A percentile compares a stretch with the other conserved stretches of the same genome.
phyloP scores from a whole-genome alignment of 306 rosid species.

The Casuarina cunninghamiana region DNA sequence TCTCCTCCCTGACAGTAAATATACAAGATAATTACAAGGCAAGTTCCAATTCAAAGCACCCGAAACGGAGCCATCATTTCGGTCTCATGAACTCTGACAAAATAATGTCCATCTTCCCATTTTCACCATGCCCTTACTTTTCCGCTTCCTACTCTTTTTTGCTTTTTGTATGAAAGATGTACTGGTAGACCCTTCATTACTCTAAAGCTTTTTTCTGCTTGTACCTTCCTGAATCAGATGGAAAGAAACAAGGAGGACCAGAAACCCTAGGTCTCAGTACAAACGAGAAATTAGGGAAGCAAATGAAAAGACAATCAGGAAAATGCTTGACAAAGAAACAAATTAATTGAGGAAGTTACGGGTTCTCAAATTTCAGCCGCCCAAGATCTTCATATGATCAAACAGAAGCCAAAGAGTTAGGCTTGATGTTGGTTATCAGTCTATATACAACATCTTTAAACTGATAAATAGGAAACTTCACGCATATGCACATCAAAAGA shows the following conservation, averaged over 20 bases:
- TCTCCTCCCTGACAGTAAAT: neutral
- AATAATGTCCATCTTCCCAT: neutral
- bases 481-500: neutral
- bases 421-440: neutral
- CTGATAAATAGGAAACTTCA: neutral
- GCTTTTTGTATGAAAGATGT: neutral
- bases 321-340: neutral
- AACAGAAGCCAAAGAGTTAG: neutral
- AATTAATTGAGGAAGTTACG: neutral
- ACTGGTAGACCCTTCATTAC: neutral
- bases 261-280: neutral
- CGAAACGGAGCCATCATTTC: conserved; percentile 1
- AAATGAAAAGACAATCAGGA: too few relatives aligned
- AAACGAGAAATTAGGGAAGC: neutral
- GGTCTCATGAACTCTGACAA: conserved; percentile 12
- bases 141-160: neutral
- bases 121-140: neutral
- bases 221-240: neutral
- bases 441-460: neutral
- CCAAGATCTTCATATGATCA: neutral
- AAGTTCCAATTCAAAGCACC: conserved; percentile 7
- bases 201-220: neutral
- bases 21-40: conserved; percentile 10
- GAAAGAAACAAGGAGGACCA: neutral
- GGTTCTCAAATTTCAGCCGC: neutral